Base-by-base conservation (phyloP, 225 moss, liverwort and hornwort species). In the Sphagnum contortum region DNA sequence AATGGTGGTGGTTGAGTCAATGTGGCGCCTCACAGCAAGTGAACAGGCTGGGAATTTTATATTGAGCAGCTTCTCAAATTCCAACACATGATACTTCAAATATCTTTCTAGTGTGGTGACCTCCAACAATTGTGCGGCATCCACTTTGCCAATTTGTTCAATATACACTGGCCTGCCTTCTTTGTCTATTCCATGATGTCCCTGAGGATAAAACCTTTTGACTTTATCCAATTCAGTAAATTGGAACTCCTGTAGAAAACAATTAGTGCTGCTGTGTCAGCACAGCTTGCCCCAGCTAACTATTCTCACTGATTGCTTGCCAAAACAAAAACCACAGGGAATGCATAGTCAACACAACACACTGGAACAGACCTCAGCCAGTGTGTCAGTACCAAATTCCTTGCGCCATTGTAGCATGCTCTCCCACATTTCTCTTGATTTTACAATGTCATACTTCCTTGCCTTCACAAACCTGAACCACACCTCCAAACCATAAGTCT, bases 111-210 rank as follows among this genome's bases (percentile, higher is more conserved):
- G 79, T 6, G 87, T 48, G 10, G 87, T 87, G 50, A 84, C 79
- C 67, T 75, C 80, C 87, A 87, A 70, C 68, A 87, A 51, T 63
- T 4, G 45, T 49, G 76, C 66, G 50, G 87, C 76, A 73, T 84
- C 74, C 3, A 84, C 81, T 70, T 79, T 81, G 60, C 87, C 87
- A 65, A 87, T 84, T 66, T 81, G 74, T 75, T 87, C 87, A 63
- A 87, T 84, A 50, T 87, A 87, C 12, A 87, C 61, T 56, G 87
- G 87, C 60, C 84, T 77, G 59, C 87, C 87, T 46, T 87, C 87
- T 69, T 70, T 87, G 59, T 87, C 87, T 71, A 87, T 81, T 61
- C 87, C 87, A 62, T 87, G 87, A 71, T 87, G 87, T 48, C 87
- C 87, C 69, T 87, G 87, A 14, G 87, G 87, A 58, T 87, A 87